These are phyloP conservation scores for Volvox africanus DNA, from an alignment of 139 green algal genomes.

Conservation along the genomic window DNA sequence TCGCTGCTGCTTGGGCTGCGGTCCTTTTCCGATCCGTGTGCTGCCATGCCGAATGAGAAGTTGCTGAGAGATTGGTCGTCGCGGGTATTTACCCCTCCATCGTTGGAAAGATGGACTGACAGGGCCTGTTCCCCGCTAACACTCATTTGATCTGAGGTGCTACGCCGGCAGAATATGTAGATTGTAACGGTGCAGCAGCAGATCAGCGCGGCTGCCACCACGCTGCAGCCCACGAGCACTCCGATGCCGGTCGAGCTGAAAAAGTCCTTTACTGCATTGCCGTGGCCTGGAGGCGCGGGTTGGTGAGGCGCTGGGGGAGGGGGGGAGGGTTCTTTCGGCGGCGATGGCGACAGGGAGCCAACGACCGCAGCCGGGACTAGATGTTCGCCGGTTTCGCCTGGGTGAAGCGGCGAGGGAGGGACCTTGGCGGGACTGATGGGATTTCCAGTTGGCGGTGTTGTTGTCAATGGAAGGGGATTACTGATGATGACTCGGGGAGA, in stretches of 20 bases:
- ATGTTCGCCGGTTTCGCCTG: background rate
- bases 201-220: background rate
- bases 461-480: background rate
- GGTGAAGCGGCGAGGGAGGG: background rate
- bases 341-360: background rate
- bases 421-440: background rate
- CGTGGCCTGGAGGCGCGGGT: background rate
- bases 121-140: background rate
- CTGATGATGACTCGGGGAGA: background rate
- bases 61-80: conserved; percentile 27
- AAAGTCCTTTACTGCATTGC: background rate
- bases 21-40: conserved; percentile 21
- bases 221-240: conserved; percentile 7
- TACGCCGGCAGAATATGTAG: conserved; percentile 34
- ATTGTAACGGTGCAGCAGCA: conserved; percentile 16
- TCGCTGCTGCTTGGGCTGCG: background rate
- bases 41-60: conserved; percentile 35
- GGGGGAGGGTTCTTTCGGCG: background rate
- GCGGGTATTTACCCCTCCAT: background rate
- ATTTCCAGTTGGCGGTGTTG: background rate
- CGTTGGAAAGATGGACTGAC: background rate
- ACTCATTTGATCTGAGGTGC: background rate
- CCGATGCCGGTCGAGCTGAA: conserved; percentile 4
- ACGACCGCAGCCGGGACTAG: background rate
- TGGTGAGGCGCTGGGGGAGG: background rate